Evolutionary conservation across 139 green algal genomes (phyloP), one percentile per base, ranked within the genome.

Genomic region (Nannochloris sp.): DNA sequence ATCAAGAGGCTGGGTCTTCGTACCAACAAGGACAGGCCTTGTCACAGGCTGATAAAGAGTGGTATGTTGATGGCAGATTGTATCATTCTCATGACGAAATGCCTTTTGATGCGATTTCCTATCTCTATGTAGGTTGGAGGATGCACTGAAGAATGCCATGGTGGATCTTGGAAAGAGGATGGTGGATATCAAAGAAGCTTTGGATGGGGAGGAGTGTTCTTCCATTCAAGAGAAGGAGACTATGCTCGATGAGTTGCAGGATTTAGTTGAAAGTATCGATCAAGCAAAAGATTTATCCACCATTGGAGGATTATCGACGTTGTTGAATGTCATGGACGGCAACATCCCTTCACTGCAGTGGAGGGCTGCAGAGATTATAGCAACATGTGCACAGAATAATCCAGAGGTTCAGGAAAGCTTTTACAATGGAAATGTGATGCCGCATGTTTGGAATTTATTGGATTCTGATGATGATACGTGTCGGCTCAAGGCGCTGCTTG

Each of bases 371-470:
- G 87, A 92, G 66, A 75, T 95, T 44, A 69, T 87, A 19, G 87
- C 82, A 5, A 88, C 85, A 4, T 92, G 84, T 71, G 82, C 80
- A 34, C 78, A 85, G 48, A 90, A 91, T 79, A 93, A 95, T 71
- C 79, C 81, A 3, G 69, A 76, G 0, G 85, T 90, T 57, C 87
- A 93, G 64, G 29, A 82, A 64, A 70, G 79, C 49, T 88, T 91
- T 60, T 61, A 89, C 71, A 66, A 86, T 7, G 85, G 72, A 7
- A 77, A 81, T 2, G 72, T 75, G 12, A 60, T 89, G 70, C 78
- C 77, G 1, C 60, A 23, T n/a, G 66, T 92, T 61, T 43, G 84
- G 72, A 23, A 44, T 40, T 67, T 92, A 67, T 43, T 83, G 27
- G 24, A 70, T 5, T 72, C 89, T 50, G 50, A 25, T 10, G 61